A percentile compares a stretch with the other conserved stretches of the same genome.
Evolutionary conservation across 2,329 filamentous ascomycete genomes (phyloP).

Genomic region (Fusarium xylarioides): DNA sequence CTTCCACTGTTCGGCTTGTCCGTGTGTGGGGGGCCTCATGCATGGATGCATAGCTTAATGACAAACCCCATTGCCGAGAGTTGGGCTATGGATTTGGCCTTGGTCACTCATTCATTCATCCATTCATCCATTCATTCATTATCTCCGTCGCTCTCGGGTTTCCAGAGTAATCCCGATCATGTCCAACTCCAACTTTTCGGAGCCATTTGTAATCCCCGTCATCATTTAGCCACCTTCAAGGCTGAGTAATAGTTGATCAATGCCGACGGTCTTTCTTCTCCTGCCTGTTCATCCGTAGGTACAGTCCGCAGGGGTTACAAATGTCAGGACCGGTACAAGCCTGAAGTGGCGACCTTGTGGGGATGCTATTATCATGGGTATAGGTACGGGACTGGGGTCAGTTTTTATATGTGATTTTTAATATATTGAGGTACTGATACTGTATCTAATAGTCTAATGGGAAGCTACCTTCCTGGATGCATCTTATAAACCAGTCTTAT

Average conservation of each 20-base stretch:
- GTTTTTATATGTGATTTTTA: too few relatives aligned
- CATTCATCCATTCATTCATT: neutral
- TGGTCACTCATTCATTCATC: neutral
- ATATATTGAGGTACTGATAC: too few relatives aligned
- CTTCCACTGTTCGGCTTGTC: conserved; percentile 39
- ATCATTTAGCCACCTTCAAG: neutral
- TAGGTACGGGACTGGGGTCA: too few relatives aligned
- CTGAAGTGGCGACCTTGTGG: too few relatives aligned
- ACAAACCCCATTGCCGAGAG: conserved; percentile 9
- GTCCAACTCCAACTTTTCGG: neutral
- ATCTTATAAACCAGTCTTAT: too few relatives aligned
- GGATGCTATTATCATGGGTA: too few relatives aligned
- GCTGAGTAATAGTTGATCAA: neutral
- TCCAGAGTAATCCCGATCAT: neutral
- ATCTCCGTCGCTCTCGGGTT: conserved; percentile 10
- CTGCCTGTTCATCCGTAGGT: neutral
- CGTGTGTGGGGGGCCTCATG: conserved; percentile 20
- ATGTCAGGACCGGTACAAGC: too few relatives aligned
- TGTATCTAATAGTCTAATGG: too few relatives aligned
- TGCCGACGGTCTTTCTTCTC: neutral
- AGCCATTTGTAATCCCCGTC: neutral
- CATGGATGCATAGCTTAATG: neutral
- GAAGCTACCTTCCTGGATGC: too few relatives aligned
- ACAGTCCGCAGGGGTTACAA: too few relatives aligned
- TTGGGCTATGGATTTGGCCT: neutral